Conservation (phyloP, 495 filamentous ascomycete genomes). For the Hypoxylon perforatum region DNA sequence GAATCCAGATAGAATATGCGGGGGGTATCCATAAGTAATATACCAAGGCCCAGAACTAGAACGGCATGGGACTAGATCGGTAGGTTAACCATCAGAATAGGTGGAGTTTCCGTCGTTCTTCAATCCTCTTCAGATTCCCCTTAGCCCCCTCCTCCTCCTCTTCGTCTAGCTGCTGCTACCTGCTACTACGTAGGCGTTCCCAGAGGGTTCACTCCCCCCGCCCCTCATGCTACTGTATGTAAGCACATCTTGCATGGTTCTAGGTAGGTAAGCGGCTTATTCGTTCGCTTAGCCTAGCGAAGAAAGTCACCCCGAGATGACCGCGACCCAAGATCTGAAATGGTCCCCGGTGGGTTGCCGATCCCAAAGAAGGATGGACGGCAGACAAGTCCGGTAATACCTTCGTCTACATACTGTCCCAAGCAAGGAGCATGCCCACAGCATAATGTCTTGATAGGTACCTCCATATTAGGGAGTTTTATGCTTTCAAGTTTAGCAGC, state of each 20-base stretch:
- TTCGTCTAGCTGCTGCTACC: not conserved
- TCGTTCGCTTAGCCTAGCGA: conserved; percentile 38
- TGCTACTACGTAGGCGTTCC: conserved; percentile 6
- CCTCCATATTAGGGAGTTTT: too few relatives aligned
- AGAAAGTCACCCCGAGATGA: conserved; percentile 28
- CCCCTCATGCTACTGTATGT: conserved; percentile 7
- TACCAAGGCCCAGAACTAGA: conserved; percentile 28
- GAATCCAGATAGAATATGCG: conserved; percentile 39
- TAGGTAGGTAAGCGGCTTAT: conserved; percentile 21
- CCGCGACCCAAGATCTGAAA: conserved; percentile 34
- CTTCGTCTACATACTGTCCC: conserved; percentile 7
- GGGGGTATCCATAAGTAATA: conserved; percentile 39
- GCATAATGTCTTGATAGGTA: too few relatives aligned
- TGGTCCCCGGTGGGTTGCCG: conserved; percentile 20
- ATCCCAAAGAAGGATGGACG: conserved; percentile 22
- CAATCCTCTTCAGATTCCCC: conserved; percentile 17
- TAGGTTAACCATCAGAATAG: conserved; percentile 21
- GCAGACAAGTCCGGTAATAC: conserved; percentile 28
- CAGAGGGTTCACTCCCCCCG: conserved; percentile 25
- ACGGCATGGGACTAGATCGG: conserved; percentile 27
- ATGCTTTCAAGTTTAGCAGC: too few relatives aligned
- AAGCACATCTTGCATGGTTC: conserved; percentile 25
- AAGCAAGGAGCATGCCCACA: not conserved
- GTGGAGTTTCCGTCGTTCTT: conserved; percentile 31
- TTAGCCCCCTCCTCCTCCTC: conserved; percentile 9